Base-by-base conservation (phyloP, 202 grass and related monocot species). In the Setaria italica region DNA sequence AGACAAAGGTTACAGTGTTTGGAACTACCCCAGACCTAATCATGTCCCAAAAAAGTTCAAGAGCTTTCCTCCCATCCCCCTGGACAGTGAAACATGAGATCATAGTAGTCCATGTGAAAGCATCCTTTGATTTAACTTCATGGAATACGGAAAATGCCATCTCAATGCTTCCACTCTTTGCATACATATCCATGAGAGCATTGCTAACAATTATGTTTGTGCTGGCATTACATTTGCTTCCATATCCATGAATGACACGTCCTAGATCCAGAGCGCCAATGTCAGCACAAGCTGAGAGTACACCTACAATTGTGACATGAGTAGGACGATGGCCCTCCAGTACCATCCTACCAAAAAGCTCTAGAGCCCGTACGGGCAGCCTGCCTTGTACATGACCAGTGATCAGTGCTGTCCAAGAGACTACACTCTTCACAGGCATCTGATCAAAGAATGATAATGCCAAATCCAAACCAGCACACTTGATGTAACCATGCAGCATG, bases 21-120 rank as follows among this genome's bases (percentile, higher is more conserved):
- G 94, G 94, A 34, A 55, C 29, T 74, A 89, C 9, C 37, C 81
- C 84, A 71, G 88, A 87, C 62, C 57, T 82, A 76, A 92, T 65
- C 94, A 97, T 94, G 19, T 80, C 46, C 16, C 4, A 57, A 79
- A 94, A 94, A 62, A 89, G 81, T 33, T 97, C 65, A 81, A 94
- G 70, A 69, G 90, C 90, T 73, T 78, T 85, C 41, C 6, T 71
- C 25, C 86, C 92, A 71, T 87, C 64, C 7, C 92, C 92, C 67
- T 97, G 94, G 72, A 88, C 88, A 17, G 91, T 91, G 54, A 77
- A 92, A 65, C 90, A 85, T 9, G 86, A 92, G 21, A 97, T 97
- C 90, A 97, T 94, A 9, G 86, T 94, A n/a, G 94, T 97, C 90
- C 92, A 97, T 5, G 92, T 92, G 77, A 90, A 93, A 46, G 91